Evolutionary conservation across 2,329 filamentous ascomycete species (phyloP), one percentile per base, ranked within the genome.

Genomic region (Periglandula ipomoeae): DNA sequence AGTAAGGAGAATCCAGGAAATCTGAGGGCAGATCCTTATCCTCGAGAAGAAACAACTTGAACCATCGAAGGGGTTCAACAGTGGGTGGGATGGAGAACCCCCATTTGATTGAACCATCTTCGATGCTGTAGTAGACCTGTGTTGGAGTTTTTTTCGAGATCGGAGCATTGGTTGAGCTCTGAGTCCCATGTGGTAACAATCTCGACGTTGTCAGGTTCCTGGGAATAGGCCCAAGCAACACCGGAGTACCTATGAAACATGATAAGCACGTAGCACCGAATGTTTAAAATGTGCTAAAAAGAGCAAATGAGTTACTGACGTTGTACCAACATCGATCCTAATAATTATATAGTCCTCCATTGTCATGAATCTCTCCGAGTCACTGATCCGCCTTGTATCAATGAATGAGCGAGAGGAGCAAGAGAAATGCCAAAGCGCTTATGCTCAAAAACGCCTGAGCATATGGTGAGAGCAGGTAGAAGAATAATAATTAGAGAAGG

Each of bases 11-110:
- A 0, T 35, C 3, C 0, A 49, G 34, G 0, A 71, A 19, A 0
- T 61, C 51, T 0, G 5, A 22, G 0, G 57, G 50, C 0, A 71
- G 17, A 32, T 72, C 65, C 0, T 46, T 23, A 0, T 59, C 47
- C 0, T 70, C 59, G 0, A 72, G 40, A 0, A 74, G 56, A 0
- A 71, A 53, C 0, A 73, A 57, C 46, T 73, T 73, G 53, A 73
- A 71, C 70, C 70, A 73, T 1, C 56, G 55, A 0, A 70, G 7
- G 0, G 63, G 40, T 0, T 65, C 49, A 0, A 51, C n/a, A 0
- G 56, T 37, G 0, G 41, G 3, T 0, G 63, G 57, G 0, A 69
- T 53, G 0, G 52, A 55, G 17, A 66, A 69, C 0, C 69, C 66
- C 64, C 69, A 72, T 0, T 34, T 44, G 0, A 35, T 0, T 27